Percentiles rank a stretch among this genome's conserved stretches.
These are phyloP conservation scores for Fusarium sp. DNA, from an alignment of 2,329 filamentous ascomycete species.

Conservation along the genomic window DNA sequence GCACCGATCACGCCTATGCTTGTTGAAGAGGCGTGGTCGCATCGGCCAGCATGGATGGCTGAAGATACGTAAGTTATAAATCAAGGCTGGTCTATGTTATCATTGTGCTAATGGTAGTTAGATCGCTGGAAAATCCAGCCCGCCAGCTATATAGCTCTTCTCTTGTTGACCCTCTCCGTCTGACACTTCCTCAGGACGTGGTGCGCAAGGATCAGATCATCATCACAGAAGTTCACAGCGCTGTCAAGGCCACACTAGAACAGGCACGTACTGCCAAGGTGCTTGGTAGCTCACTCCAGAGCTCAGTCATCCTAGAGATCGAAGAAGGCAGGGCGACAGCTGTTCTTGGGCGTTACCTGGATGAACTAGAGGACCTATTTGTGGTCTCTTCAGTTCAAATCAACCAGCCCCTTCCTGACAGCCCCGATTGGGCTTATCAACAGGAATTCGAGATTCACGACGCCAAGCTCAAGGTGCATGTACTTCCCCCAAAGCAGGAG, in stretches of 20 bases:
- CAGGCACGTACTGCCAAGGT: constrained; percentile 76
- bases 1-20: constrained; percentile 85
- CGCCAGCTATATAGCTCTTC: constrained; percentile 62
- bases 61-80: constrained; percentile 57
- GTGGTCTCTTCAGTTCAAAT: constrained; percentile 76
- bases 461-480: constrained; percentile 56
- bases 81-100: constrained; percentile 4
- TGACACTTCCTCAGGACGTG: constrained; percentile 55
- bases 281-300: constrained; percentile 85
- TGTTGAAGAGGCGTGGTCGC: constrained; percentile 89
- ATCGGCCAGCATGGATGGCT: constrained; percentile 76
- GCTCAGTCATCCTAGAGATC: constrained; percentile 71
- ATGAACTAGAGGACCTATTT: constrained; percentile 74
- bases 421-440: constrained; percentile 58
- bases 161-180: constrained; percentile 57
- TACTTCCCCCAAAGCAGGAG: constrained; percentile 63
- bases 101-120: constrained; percentile 42
- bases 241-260: constrained; percentile 83
- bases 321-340: constrained; percentile 54
- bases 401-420: constrained; percentile 51
- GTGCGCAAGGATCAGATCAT: constrained; percentile 60
- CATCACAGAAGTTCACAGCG: constrained; percentile 70
- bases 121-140: constrained; percentile 56
- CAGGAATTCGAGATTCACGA: constrained; percentile 60
- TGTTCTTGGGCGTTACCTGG: constrained; percentile 57